Evolutionary conservation across 108 stramenopile species (phyloP).

Genomic region (Skeletonema marinoi): DNA sequence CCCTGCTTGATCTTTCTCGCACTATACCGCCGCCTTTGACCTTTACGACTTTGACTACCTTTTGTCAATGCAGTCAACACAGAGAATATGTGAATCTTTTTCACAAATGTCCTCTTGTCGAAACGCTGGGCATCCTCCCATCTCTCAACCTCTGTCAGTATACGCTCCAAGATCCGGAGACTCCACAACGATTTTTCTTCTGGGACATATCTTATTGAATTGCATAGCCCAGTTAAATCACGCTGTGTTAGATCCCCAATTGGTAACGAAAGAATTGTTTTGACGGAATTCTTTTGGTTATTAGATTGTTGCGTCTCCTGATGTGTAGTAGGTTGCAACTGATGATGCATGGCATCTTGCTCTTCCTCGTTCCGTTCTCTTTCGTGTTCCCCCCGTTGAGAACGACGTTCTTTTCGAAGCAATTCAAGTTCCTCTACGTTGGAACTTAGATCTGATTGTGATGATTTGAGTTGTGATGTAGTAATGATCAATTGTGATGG

Average conservation of each 20-base stretch:
- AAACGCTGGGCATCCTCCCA: neutral
- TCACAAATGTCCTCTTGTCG: neutral
- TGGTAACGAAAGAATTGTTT: neutral
- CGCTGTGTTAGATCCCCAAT: neutral
- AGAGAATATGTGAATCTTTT: neutral
- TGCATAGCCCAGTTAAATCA: neutral
- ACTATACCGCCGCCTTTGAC: neutral
- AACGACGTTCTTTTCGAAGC: neutral
- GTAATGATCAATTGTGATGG: neutral
- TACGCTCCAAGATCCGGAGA: neutral
- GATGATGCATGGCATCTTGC: neutral
- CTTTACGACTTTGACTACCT: neutral
- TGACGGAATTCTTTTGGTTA: conserved; percentile 1
- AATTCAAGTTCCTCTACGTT: neutral
- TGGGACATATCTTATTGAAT: neutral
- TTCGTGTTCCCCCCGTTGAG: neutral
- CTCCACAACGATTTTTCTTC: neutral
- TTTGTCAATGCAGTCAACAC: neutral
- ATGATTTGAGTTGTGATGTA: neutral
- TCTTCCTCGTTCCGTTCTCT: neutral
- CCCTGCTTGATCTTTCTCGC: neutral
- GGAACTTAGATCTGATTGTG: neutral
- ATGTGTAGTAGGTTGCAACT: neutral
- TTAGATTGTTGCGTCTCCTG: neutral
- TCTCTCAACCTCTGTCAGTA: neutral